Base-by-base conservation (phyloP, 768 basidiomycete species). In the Coprinopsis marcescibilis region DNA sequence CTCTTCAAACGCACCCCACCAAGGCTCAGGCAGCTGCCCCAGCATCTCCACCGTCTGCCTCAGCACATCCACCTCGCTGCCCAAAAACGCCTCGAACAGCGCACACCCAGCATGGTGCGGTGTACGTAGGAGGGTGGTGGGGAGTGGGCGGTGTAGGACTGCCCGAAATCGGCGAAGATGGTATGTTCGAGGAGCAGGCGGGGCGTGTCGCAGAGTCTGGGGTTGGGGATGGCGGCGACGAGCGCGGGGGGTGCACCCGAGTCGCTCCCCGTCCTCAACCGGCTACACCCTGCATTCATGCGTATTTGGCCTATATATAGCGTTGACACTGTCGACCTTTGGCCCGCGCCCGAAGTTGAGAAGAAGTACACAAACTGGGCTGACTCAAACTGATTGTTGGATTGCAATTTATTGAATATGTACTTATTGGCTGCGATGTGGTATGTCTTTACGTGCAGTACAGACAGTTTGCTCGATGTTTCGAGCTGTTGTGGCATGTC, bases 11-110 rank as follows among this genome's bases (percentile, higher is more conserved):
- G 58, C 37, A 27, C 34, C 50, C 70, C 70, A 71, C 71, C 67
- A 70, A 3, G 68, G 68, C 11, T 69, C 65, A 7, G 71, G 72
- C 12, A 71, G 58, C 50, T 55, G 47, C n/a, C 71, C 72, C 3
- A 72, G 61, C 17, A 55, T 67, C 52, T 59, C 55, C n/a, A 71
- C 62, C 4, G 45, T 66, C 56, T 70, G 55, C 46, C 46, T 65
- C 49, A 68, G 60, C 21, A 71, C 56, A 12, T 56, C 52, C 2
- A 26, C 43, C 32, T 62, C 58, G 45, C 58, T 53, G 11, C 61
- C 57, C 2, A 70, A 48, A 49, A 69, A 68, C 8, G 66, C 17
- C 7, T 70, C 69, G 47, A 72, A 73, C 39, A 72, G 66, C 20
- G 71, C 46, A 30, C 51, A 62, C 3, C 71, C 2, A 62, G 43